Base-by-base conservation (phyloP, 768 basidiomycete genomes). In the Ephemerocybe angulata region DNA sequence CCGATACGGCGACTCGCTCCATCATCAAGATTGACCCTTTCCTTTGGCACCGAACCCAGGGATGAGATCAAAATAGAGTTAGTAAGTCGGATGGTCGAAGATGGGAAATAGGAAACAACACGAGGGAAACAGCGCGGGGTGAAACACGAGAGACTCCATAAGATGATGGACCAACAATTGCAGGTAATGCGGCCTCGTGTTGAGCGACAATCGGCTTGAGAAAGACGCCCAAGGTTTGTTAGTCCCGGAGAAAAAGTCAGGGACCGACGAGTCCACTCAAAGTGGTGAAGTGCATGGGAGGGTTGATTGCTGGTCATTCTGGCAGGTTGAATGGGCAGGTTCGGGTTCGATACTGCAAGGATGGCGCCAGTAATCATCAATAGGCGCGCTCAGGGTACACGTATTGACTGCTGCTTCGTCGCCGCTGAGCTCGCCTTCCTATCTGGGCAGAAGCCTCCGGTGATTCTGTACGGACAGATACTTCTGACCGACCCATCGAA, bases 61-160 rank as follows among this genome's bases (percentile, higher is more conserved):
- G 15, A 48, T 35, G 42, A 25, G n/a, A 48, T 48, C 24, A 25
- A 29, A 48, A 48, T 22, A 48, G 30, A 25, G 27, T 29, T 30
- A 50, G 29, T 30, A n/a, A 22, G 29, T 33, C 28, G 48, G 29
- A 13, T 28, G 35, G 29, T 50, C 48, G 29, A 50, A 48, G 48
- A 50, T 35, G 35, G n/a, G n/a, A n/a, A n/a, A n/a, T n/a, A n/a
- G 42, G 42, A 50, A 50, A 35, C 19, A 33, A 33, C 48, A 50
- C 31, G 48, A 35, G 30, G 48, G 35, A 13, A 22, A 6, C 43
- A 17, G 21, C 17, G 43, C 4, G 21, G 13, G 33, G 17, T 35
- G 22, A 19, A 25, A 44, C 1, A 44, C 30, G n/a, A 30, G 8
- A 30, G 48, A 22, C 30, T 19, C 48, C 48, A 27, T 24, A 17